Percentiles rank a stretch among this genome's conserved stretches.
Evolutionary conservation across 2,329 filamentous ascomycete species (phyloP).

Genomic region (Cordyceps tenuipes): DNA sequence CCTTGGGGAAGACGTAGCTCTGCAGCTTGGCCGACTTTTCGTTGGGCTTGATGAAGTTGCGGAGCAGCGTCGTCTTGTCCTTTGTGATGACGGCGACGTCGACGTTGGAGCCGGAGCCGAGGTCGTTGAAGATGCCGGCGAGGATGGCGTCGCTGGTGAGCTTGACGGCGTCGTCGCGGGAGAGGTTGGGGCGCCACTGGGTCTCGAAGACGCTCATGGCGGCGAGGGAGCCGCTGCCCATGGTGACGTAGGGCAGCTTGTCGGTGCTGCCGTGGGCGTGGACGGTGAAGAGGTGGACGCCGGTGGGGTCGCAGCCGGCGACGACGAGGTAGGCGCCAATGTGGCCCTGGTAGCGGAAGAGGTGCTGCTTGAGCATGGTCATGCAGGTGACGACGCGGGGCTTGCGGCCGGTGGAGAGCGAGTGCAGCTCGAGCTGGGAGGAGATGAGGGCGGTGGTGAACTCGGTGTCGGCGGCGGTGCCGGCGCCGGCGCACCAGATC

Average conservation of each 20-base stretch:
- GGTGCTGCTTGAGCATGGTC: conserved; percentile 98
- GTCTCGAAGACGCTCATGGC: conserved; percentile 99
- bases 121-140: conserved; percentile 97
- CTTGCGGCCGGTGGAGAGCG: conserved; percentile 90
- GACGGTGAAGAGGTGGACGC: conserved; percentile 91
- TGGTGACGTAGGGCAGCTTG: conserved; percentile 98
- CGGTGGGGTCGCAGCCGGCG: conserved; percentile 91
- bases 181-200: conserved; percentile 76
- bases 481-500: conserved; percentile 98
- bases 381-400: conserved; percentile 98
- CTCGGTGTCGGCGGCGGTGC: conserved; percentile 96
- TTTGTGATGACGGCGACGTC: conserved; percentile 92
- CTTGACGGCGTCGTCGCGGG: conserved; percentile 71
- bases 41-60: conserved; percentile 91
- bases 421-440: conserved; percentile 95
- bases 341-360: conserved; percentile 96
- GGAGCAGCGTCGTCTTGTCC: conserved; percentile 87
- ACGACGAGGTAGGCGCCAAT: conserved; percentile 98
- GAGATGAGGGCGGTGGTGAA: conserved; percentile 98
- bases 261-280: conserved; percentile 97
- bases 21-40: conserved; percentile 83
- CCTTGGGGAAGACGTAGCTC: conserved; percentile 83
- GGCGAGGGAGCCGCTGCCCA: conserved; percentile 92
- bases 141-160: conserved; percentile 81
- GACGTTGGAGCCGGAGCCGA: conserved; percentile 94